A percentile compares a stretch with the other conserved stretches of the same genome.
Conservation (phyloP, 768 basidiomycete species). For the Boletus patriciae region DNA sequence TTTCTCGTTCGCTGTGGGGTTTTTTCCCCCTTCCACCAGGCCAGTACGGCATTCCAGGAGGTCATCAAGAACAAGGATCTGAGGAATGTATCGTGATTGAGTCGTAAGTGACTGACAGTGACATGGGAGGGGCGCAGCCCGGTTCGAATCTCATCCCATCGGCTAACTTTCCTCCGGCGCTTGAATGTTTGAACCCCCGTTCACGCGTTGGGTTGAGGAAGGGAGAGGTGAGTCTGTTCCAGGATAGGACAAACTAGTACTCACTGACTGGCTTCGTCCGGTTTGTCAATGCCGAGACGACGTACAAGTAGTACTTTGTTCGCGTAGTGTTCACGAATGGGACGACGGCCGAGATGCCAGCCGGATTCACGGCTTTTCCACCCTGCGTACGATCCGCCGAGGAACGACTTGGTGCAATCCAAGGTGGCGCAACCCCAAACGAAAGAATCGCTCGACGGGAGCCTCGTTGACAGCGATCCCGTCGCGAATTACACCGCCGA, state of each 20-base stretch:
- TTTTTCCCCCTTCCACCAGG: neutral
- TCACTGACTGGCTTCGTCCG: neutral
- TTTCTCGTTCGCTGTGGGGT: neutral
- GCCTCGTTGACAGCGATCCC: neutral
- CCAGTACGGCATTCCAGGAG: neutral
- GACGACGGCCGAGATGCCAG: neutral
- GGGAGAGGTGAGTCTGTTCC: neutral
- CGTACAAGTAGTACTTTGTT: neutral
- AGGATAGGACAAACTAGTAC: neutral
- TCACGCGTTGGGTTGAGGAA: neutral
- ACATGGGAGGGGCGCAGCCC: neutral
- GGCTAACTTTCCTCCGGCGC: slow-evolving; percentile 15
- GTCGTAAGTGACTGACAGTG: neutral
- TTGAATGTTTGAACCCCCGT: slow-evolving; percentile 7
- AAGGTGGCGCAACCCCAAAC: neutral
- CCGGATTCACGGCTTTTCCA: slow-evolving; percentile 5
- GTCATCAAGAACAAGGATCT: slow-evolving; percentile 1
- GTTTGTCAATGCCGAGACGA: neutral
- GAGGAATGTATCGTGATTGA: slow-evolving; percentile 17
- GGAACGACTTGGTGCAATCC: neutral
- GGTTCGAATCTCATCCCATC: slow-evolving; percentile 10
- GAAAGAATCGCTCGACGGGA: neutral
- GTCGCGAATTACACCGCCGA: slow-evolving; percentile 2
- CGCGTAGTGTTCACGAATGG: neutral
- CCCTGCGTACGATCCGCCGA: neutral